Evolutionary conservation across 768 basidiomycete species (phyloP), one percentile per base, ranked within the genome.

Genomic region (Tremella fuciformis): DNA sequence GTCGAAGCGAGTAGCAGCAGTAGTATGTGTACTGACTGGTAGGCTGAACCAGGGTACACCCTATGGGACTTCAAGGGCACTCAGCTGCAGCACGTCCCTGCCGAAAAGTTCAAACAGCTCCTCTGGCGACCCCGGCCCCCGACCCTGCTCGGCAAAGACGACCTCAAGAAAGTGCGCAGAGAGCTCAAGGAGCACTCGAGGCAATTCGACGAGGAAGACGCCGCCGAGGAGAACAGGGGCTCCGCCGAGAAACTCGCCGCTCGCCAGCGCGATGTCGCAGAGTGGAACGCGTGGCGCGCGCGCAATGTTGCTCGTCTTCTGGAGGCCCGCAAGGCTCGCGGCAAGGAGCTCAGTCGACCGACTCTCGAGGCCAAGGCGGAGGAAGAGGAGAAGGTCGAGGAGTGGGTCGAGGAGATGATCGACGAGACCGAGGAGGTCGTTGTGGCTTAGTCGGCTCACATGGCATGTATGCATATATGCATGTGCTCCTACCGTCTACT

Each of bases 21-120:
- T 11, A 41, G 11, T 41, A 41, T 11, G 11, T 18, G 18, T 18
- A 18, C 39, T 41, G 39, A 41, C 18, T 41, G 13, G 29, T 66
- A 97, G 94, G 85, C 97, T 62, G 96, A 99, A 76, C 90, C 97
- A 60, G 96, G 96, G 37, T 99, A 86, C 74, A 87, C 87, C 9
- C 85, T 99, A 65, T 98, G 93, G 91, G 93, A 98, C 79, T 97
- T 96, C 84, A 88, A 88, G 53, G 96, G 94, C n/a, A 87, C 90
- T 76, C 90, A 94, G 76, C 81, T 92, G n/a, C 66, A 73, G 22
- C 83, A 88, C 74, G 88, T 89, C 75, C 86, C 87, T 51, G 81
- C 88, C 62, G 96, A 98, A 75, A 85, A 88, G 57, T 98, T 99
- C 84, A 99, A 99, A 81, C 96, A 99, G 77, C 91, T 98, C 79